phyloP scores from a whole-genome alignment of 2,329 filamentous ascomycete genomes.

The Botrytis aclada region DNA sequence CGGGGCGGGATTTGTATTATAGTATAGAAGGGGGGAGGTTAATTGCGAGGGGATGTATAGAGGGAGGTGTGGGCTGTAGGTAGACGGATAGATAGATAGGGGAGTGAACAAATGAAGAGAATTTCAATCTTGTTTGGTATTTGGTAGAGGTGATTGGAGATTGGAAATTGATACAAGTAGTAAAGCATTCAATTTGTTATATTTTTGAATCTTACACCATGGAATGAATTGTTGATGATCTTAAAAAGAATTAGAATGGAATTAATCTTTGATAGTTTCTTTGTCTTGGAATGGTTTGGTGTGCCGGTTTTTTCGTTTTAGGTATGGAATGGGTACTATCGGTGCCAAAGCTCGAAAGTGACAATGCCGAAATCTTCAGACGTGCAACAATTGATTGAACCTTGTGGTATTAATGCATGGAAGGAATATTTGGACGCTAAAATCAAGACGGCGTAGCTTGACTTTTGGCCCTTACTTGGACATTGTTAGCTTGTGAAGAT shows the following conservation, averaged over 20 bases:
- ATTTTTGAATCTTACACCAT: too few species aligned
- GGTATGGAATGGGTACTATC: background rate
- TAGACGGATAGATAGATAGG: background rate
- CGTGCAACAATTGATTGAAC: background rate
- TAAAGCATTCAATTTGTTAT: too few species aligned
- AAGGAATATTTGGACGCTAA: background rate
- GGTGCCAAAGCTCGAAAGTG: background rate
- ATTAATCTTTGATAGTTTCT: too few species aligned
- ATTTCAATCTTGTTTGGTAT: background rate
- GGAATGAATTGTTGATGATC: too few species aligned
- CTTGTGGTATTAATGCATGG: background rate
- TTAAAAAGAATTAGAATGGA: too few species aligned
- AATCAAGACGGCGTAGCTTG: background rate
- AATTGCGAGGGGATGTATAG: background rate
- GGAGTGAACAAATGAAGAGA: background rate
- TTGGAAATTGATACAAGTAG: background rate
- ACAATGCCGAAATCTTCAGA: background rate
- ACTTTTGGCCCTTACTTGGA: background rate
- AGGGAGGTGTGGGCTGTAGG: background rate
- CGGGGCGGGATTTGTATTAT: background rate
- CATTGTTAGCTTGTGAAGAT: background rate
- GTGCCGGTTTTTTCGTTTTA: too few species aligned
- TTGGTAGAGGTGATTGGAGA: background rate
- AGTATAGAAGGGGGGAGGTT: background rate
- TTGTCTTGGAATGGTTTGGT: too few species aligned